These are phyloP conservation scores for Eucalyptus coolabah DNA, from an alignment of 345 rosid genomes.

Conservation along the genomic window DNA sequence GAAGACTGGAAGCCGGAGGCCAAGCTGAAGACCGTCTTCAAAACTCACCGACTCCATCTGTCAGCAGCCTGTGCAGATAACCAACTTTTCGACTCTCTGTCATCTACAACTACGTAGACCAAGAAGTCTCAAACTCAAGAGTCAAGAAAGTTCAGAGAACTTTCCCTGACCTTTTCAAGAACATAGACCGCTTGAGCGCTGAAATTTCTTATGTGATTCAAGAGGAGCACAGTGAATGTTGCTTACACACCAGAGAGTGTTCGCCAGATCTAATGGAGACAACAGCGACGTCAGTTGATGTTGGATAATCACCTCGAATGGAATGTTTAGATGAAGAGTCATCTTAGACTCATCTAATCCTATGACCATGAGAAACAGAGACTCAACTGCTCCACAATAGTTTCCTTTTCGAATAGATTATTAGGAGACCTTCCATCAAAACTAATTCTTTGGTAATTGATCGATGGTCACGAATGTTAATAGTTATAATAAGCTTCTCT, in stretches of 20 bases:
- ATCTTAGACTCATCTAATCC: not conserved
- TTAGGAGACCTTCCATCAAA: no score
- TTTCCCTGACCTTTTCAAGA: not conserved
- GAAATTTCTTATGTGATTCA: not conserved
- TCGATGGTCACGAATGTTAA: no score
- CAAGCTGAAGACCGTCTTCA: not conserved
- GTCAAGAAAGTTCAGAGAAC: not conserved
- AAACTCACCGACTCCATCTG: not conserved
- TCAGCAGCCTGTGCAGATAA: not conserved
- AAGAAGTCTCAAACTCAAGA: not conserved
- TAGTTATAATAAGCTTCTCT: no score
- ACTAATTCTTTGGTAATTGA: no score
- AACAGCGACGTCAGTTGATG: fast-evolving
- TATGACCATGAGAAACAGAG: not conserved
- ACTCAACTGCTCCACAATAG: no score
- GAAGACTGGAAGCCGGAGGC: not conserved
- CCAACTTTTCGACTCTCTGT: not conserved
- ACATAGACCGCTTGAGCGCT: not conserved
- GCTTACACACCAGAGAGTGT: not conserved
- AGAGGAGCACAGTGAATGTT: not conserved
- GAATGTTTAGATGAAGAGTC: not conserved
- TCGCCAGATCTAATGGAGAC: not conserved
- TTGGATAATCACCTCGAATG: not conserved
- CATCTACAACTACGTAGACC: not conserved
- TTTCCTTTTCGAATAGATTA: no score